Evolutionary conservation across 108 stramenopile species (phyloP).

Genomic region (Mediolabrus comicus): DNA sequence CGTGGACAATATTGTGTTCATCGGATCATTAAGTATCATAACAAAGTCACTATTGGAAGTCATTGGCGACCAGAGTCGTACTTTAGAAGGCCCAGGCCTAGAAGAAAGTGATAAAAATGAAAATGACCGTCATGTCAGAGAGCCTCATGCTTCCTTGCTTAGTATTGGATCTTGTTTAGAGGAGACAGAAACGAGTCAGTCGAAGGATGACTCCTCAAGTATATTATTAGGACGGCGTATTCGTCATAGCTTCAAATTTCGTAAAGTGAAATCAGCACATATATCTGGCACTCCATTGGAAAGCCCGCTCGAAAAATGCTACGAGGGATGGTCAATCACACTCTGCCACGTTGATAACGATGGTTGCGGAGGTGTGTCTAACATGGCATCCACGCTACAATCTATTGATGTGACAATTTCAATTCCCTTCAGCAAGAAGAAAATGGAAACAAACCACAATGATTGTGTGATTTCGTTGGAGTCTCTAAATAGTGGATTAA

Average conservation of each 20-base stretch:
- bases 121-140: background rate
- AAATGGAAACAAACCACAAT: conserved; percentile 11
- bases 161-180: conserved; percentile 36
- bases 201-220: background rate
- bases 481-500: background rate
- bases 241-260: conserved; percentile 45
- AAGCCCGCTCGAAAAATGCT: conserved; percentile 7
- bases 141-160: background rate
- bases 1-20: conserved; percentile 30
- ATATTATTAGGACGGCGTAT: conserved; percentile 38
- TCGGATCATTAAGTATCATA: conserved; percentile 33
- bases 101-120: background rate
- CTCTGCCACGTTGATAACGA: conserved; percentile 33
- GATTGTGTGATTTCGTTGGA: conserved; percentile 9
- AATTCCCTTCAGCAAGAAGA: conserved; percentile 16
- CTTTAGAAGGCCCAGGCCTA: background rate
- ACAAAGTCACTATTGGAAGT: conserved; percentile 9
- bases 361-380: background rate
- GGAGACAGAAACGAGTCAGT: conserved; percentile 1
- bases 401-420: conserved; percentile 44
- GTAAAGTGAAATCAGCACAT: conserved; percentile 17
- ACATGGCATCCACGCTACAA: conserved; percentile 35
- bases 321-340: conserved; percentile 43
- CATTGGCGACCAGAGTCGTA: background rate
- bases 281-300: background rate